Conservation (phyloP, 2,329 filamentous ascomycete genomes). For the Albifimbria verrucaria region DNA sequence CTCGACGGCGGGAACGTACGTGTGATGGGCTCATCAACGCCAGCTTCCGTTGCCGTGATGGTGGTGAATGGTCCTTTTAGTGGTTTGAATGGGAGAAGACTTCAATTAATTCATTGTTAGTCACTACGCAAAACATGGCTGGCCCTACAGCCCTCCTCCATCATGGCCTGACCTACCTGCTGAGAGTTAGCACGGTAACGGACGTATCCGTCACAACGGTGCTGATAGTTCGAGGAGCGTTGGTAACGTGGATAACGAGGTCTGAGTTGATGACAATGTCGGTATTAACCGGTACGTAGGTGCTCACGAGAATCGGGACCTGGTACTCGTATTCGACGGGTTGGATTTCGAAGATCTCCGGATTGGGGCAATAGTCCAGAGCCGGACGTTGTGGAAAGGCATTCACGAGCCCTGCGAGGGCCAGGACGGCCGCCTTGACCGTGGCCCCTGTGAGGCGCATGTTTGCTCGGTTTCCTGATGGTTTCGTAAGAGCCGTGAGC, state of each 20-base stretch:
- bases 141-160: too few relatives aligned
- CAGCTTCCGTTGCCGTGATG: not conserved
- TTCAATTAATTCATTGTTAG: not conserved
- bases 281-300: slow-evolving; percentile 5
- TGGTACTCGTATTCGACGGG: slow-evolving; percentile 7
- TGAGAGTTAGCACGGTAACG: slow-evolving; percentile 1
- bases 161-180: not conserved
- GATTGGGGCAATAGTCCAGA: not conserved
- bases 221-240: slow-evolving; percentile 8
- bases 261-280: slow-evolving; percentile 7
- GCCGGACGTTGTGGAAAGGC: not conserved
- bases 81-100: not conserved
- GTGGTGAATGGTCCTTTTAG: slow-evolving; percentile 1
- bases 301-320: slow-evolving; percentile 6
- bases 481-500: not conserved
- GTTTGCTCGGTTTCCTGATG: not conserved
- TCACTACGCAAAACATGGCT: too few relatives aligned
- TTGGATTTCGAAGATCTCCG: slow-evolving; percentile 3
- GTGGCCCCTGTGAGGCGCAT: slow-evolving; percentile 2
- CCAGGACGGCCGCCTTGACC: slow-evolving; percentile 2
- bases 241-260: slow-evolving; percentile 6
- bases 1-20: not conserved
- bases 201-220: slow-evolving; percentile 9
- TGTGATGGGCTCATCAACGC: not conserved
- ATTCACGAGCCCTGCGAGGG: not conserved